These are phyloP conservation scores for Rusavskia elegans DNA, from an alignment of 495 filamentous ascomycete genomes.

Conservation along the genomic window DNA sequence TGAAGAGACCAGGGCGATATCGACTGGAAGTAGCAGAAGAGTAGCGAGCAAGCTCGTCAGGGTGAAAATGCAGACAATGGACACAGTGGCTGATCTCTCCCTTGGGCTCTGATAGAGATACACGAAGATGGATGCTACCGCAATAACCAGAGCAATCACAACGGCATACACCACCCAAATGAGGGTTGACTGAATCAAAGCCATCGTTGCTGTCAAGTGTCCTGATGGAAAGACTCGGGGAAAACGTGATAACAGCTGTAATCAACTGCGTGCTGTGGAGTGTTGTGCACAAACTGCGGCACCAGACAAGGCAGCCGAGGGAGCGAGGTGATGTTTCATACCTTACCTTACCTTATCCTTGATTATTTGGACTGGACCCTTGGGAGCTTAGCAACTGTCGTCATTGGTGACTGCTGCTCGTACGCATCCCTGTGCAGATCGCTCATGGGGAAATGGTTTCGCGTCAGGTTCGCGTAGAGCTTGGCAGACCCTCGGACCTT, in stretches of 20 bases:
- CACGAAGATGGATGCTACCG: constrained; percentile 64
- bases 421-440: background rate
- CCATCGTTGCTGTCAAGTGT: constrained; percentile 26
- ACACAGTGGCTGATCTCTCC: constrained; percentile 69
- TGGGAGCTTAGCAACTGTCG: background rate
- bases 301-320: background rate
- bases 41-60: constrained; percentile 80
- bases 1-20: constrained; percentile 85
- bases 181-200: constrained; percentile 63
- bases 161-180: constrained; percentile 89
- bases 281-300: too few species aligned
- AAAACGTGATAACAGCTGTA: background rate
- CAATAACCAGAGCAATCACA: constrained; percentile 52
- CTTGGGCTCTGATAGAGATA: constrained; percentile 75
- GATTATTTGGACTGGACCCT: too few species aligned
- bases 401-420: background rate
- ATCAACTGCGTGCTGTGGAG: too few species aligned
- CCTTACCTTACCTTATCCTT: too few species aligned
- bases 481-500: too few species aligned
- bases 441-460: background rate
- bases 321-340: background rate
- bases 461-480: background rate
- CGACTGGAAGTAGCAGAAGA: constrained; percentile 80
- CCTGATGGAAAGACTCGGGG: background rate
- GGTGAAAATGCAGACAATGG: constrained; percentile 68